Conservation (phyloP, 2,329 filamentous ascomycete genomes). For the Aspergillus felis region DNA sequence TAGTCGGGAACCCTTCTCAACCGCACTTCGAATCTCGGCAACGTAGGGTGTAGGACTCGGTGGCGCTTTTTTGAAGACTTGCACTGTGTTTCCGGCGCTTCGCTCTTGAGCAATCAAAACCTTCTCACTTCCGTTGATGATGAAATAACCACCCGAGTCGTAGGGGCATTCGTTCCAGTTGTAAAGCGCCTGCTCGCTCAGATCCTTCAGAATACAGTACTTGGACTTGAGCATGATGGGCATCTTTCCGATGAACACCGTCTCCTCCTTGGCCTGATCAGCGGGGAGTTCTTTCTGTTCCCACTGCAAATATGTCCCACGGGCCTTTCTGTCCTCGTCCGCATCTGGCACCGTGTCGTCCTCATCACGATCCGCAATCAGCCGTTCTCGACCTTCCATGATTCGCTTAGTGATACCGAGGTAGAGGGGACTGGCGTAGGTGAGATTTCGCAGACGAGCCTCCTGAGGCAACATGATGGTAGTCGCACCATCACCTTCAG, state of each 20-base stretch:
- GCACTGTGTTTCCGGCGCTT: conserved; percentile 96
- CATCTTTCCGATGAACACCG: conserved; percentile 89
- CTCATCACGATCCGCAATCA: conserved; percentile 64
- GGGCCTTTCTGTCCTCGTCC: conserved; percentile 46
- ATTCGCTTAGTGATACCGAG: conserved; percentile 83
- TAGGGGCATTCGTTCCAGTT: conserved; percentile 95
- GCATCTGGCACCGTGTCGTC: conserved; percentile 49
- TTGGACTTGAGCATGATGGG: conserved; percentile 98
- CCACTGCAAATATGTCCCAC: conserved; percentile 45
- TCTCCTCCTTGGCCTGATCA: conserved; percentile 60
- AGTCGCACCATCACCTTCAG: conserved; percentile 86
- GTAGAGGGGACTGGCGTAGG: conserved; percentile 89
- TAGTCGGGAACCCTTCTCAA: conserved; percentile 91
- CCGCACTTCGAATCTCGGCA: conserved; percentile 91
- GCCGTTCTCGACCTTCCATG: conserved; percentile 73
- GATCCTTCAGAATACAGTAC: conserved; percentile 82
- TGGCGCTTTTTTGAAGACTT: conserved; percentile 96
- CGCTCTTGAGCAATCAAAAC: conserved; percentile 96
- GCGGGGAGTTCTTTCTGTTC: conserved; percentile 42
- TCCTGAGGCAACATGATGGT: conserved; percentile 88
- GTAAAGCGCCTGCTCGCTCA: conserved; percentile 82
- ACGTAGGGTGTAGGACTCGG: conserved; percentile 91
- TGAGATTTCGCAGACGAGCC: conserved; percentile 90
- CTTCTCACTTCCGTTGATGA: conserved; percentile 99
- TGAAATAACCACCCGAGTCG: conserved; percentile 97